Evolutionary conservation across 1,284 basidiomycete species (phyloP).

Genomic region (Pterulicium gracile): DNA sequence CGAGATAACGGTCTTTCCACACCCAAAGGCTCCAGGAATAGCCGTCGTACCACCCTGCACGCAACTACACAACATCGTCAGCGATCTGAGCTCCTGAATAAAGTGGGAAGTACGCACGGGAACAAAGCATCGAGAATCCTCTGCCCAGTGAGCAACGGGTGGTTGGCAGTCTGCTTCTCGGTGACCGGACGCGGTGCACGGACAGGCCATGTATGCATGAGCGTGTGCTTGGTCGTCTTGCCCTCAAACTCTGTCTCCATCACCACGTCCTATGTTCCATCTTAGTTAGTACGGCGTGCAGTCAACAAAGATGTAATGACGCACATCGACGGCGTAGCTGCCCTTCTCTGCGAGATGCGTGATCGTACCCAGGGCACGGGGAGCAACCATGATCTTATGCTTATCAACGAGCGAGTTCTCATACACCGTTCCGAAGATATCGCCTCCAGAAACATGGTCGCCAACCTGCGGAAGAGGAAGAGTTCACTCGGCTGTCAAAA

Average conservation of each 20-base stretch:
- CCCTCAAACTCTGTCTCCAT: conserved; percentile 98
- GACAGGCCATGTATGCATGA: conserved; percentile 99
- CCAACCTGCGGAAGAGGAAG: conserved; percentile 51
- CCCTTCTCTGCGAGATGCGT: conserved; percentile 93
- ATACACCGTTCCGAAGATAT: conserved; percentile 92
- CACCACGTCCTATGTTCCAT: conserved; percentile 67
- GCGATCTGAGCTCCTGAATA: conserved; percentile 2
- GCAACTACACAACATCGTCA: conserved; percentile 43
- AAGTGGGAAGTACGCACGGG: conserved; percentile 45
- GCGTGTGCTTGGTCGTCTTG: conserved; percentile 85
- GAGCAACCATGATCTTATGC: conserved; percentile 96
- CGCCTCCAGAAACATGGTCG: conserved; percentile 95
- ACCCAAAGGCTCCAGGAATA: conserved; percentile 98
- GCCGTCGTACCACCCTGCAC: conserved; percentile 99
- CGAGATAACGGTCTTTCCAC: conserved; percentile 95
- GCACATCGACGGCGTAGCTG: conserved; percentile 83
- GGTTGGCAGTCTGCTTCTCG: conserved; percentile 90
- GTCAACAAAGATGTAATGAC: conserved; percentile 17
- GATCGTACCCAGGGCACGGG: conserved; percentile 91
- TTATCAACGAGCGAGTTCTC: conserved; percentile 96
- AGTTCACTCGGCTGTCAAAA: conserved; percentile 5
- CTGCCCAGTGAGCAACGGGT: conserved; percentile 92
- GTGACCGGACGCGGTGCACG: conserved; percentile 93
- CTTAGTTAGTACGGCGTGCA: conserved; percentile 5
- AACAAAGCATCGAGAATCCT: conserved; percentile 96